Evolutionary conservation across 768 basidiomycete species (phyloP), one percentile per base, ranked within the genome.

Genomic region (Tricholoma sp.): DNA sequence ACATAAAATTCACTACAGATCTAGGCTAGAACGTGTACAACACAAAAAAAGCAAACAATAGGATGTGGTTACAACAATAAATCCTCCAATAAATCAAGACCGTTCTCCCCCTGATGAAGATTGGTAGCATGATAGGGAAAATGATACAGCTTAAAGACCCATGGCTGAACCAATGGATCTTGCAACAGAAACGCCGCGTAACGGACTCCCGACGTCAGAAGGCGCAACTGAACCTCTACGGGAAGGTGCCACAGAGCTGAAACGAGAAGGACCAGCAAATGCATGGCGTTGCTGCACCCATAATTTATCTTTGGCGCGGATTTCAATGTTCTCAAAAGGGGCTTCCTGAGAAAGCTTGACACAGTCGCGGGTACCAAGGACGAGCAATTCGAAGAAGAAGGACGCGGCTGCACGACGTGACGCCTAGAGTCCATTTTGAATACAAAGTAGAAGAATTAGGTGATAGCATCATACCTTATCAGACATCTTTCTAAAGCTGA

Each of bases 371-470:
- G 96, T 98, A 9, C 93, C 88, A 1, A 99, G 83, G 1, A 98
- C 93, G 29, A 99, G 85, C 33, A 98, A 73, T 70, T 99, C 97
- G 68, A 99, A 99, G 80, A 99, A 99, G 78, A 99, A 98, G 1
- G 93, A 86, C 1, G 96, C 85, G 1, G 96, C 94, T 11, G 94
- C 97, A 41, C 93, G 85, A 48, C 91, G 87, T 9, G 92, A 89
- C 11, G 94, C 89, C 91, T 95, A 62, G 50, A 50, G 34, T 50
- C 24, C 24, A 24, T 37, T 8, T 50, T 65, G 10, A 61, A 34
- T 31, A 17, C 60, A 39, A 54, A 52, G 45, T 57, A 13, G 24
- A 33, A 49, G 47, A 1, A 9, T 7, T n/a, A 31, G 31, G 47
- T 31, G n/a, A 52, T 37, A 52, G 37, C 48, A 34, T 53, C 72